These are phyloP conservation scores for Populus hybrid DNA, from an alignment of 441 rosid genomes.

Conservation along the genomic window DNA sequence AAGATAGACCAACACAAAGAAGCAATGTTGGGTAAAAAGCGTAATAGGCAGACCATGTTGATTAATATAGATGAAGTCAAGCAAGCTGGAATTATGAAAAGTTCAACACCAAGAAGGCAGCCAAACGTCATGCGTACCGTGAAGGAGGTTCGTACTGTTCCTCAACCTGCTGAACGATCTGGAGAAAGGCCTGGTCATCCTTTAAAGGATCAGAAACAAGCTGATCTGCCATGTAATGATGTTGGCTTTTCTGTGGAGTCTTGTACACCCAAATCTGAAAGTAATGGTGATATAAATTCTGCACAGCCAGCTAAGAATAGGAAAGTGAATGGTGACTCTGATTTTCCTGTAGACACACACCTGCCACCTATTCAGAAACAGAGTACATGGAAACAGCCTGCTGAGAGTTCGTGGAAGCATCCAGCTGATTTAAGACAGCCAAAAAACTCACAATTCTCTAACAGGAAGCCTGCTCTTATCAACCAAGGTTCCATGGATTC, in stretches of 20 bases:
- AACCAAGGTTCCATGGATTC: slow-evolving; percentile 63
- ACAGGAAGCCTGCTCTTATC: slow-evolving; percentile 43
- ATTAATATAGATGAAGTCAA: slow-evolving; percentile 89
- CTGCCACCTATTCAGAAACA: slow-evolving; percentile 60
- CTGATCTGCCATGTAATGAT: slow-evolving; percentile 47
- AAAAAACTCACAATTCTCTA: slow-evolving; percentile 50
- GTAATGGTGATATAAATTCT: slow-evolving; percentile 60
- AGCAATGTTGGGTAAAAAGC: slow-evolving; percentile 96
- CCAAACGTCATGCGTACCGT: slow-evolving; percentile 64
- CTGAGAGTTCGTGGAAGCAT: slow-evolving; percentile 78
- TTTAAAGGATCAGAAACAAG: slow-evolving; percentile 60
- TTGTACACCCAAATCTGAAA: slow-evolving; percentile 54
- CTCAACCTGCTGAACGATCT: slow-evolving; percentile 44
- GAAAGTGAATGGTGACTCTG: slow-evolving; percentile 55
- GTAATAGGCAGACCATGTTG: slow-evolving; percentile 88
- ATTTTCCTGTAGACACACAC: slow-evolving; percentile 54
- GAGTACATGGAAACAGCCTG: slow-evolving; percentile 52
- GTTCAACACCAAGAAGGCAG: slow-evolving; percentile 80
- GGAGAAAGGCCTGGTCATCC: slow-evolving; percentile 49
- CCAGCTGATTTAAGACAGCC: slow-evolving; percentile 52
- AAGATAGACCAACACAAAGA: slow-evolving; percentile 91
- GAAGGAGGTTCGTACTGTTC: slow-evolving; percentile 61
- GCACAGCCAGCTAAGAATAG: slow-evolving; percentile 50
- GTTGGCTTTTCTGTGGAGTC: slow-evolving; percentile 45
- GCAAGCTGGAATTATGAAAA: slow-evolving; percentile 76